Base-by-base conservation (phyloP, 2,329 filamentous ascomycete genomes). In the Rhynchosporium secalis region DNA sequence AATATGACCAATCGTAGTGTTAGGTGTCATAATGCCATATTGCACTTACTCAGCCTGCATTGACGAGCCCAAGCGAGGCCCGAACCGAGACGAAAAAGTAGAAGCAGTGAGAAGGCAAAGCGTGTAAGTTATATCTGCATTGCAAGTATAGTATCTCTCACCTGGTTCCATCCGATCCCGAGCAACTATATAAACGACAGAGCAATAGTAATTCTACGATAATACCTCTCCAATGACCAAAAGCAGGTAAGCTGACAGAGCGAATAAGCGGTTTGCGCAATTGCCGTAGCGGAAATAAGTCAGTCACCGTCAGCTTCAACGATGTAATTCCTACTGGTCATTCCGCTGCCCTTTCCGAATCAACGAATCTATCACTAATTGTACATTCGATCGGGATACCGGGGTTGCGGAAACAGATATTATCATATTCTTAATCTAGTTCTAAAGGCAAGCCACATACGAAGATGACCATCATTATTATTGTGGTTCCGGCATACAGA, bases 31-130 rank as follows among this genome's bases (percentile, higher is more conserved):
- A 33, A 54, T 54, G 36, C 51, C 20, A 41, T n/a, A 10, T 13
- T 41, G 20, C 26, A 54, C 51, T 28, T 52, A 33, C 33, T 40
- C 33, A 52, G 31, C 13, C 49, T 40, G n/a, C 15, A 38, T 33
- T 52, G 49, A 52, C 33, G 38, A 52, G 38, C 31, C 49, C 49
- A 31, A 52, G 26, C 13, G 20, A 33, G 49, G 38, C 31, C 33
- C 49, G 49, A 38, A 40, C 33, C 33, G 31, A 36, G n/a, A 31
- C 48, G 31, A 33, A 38, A 52, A 52, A 52, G 31, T n/a, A 52
- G 20, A 40, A 41, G 51, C 33, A 54, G 51, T 13, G 20, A 54
- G 51, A 9, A 41, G 51, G 51, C 51, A 28, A 54, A 54, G 51
- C 51, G 38, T 38, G n/a, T 52, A 2, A 36, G 20, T 20, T 20